A percentile compares a stretch with the other conserved stretches of the same genome.
These are phyloP conservation scores for Litsea cubeba DNA, from an alignment of 164 flowering plant genomes.

Conservation along the genomic window DNA sequence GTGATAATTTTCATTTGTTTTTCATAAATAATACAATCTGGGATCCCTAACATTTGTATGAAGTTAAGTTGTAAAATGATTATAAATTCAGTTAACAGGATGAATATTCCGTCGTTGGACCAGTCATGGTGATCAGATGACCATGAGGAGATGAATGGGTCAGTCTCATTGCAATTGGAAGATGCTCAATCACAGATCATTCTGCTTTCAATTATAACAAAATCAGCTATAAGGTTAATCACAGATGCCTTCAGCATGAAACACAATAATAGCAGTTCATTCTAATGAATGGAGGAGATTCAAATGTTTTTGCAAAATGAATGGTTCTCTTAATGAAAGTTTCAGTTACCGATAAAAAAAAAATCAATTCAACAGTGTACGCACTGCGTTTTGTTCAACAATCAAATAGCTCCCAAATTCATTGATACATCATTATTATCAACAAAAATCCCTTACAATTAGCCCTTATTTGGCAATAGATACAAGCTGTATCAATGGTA, in stretches of 20 bases:
- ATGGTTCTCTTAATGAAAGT: too few relatives aligned
- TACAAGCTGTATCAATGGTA: too few relatives aligned
- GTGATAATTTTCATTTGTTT: background rate
- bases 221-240: background rate
- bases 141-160: background rate
- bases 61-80: background rate
- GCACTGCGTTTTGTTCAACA: background rate
- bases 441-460: too few relatives aligned
- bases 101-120: background rate
- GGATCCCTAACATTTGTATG: background rate
- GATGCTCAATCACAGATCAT: background rate
- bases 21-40: background rate
- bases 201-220: background rate
- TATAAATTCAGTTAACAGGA: background rate
- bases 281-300: too few relatives aligned
- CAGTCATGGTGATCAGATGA: background rate
- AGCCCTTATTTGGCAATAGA: too few relatives aligned
- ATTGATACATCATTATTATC: too few relatives aligned
- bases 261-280: too few relatives aligned
- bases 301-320: too few relatives aligned
- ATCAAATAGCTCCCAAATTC: too few relatives aligned
- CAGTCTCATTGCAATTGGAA: background rate
- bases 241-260: too few relatives aligned
- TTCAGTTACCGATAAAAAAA: too few relatives aligned
- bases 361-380: too few relatives aligned